phyloP scores from a whole-genome alignment of 805 yeast species.

The Candida oleophila region DNA sequence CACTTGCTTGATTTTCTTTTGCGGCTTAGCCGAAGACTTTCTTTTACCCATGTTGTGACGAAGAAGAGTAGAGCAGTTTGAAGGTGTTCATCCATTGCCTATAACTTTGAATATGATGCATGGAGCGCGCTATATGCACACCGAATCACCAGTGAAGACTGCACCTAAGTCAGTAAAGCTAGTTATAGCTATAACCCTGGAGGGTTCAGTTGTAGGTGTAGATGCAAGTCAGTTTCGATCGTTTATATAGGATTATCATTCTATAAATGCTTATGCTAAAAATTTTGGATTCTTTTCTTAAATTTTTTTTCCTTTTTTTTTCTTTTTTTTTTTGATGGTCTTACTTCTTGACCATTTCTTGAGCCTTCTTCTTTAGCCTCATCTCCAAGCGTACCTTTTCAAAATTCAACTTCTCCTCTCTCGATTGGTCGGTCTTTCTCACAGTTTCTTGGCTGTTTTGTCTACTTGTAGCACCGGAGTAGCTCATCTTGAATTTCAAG shows the following conservation, averaged over 20 bases:
- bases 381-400: slow-evolving; percentile 48
- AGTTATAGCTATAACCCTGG: no score
- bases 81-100: no score
- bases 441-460: slow-evolving; percentile 16
- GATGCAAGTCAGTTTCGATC: not conserved
- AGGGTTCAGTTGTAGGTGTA: no score
- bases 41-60: slow-evolving; percentile 61
- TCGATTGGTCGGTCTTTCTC: slow-evolving; percentile 9
- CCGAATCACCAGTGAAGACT: no score
- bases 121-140: no score
- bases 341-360: slow-evolving; percentile 27
- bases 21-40: slow-evolving; percentile 82
- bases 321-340: slow-evolving; percentile 16
- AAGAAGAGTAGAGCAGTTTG: not conserved
- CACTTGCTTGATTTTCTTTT: slow-evolving; percentile 69
- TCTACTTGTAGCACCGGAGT: slow-evolving; percentile 19
- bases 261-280: not conserved
- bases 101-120: no score
- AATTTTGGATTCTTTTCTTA: slow-evolving; percentile 13
- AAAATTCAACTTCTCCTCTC: slow-evolving; percentile 39
- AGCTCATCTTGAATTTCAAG: slow-evolving; percentile 27
- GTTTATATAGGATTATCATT: not conserved
- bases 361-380: slow-evolving; percentile 46
- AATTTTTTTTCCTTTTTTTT: slow-evolving; percentile 40
- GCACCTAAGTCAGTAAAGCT: no score